phyloP scores from a whole-genome alignment of 2,329 filamentous ascomycete species.

The Neoscytalidium dimidiatum region DNA sequence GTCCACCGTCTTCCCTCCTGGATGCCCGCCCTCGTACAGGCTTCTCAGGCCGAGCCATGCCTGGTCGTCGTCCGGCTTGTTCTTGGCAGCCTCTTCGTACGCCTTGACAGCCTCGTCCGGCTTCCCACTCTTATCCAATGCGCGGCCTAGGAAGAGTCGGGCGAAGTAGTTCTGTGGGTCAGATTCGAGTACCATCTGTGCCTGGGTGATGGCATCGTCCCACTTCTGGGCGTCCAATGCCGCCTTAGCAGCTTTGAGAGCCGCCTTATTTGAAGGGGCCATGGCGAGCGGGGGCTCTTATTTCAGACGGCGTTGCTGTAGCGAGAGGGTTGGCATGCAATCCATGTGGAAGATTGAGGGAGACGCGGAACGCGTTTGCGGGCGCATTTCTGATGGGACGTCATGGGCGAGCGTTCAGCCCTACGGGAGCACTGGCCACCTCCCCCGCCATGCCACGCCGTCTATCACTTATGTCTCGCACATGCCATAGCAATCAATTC shows the following conservation, averaged over 20 bases:
- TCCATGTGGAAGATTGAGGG: background rate
- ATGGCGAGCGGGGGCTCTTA: background rate
- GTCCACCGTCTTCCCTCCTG: conserved; percentile 67
- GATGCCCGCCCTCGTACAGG: conserved; percentile 70
- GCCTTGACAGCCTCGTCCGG: conserved; percentile 72
- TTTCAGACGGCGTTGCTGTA: background rate
- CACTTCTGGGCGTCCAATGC: conserved; percentile 78
- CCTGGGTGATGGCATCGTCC: conserved; percentile 71
- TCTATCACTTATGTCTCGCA: no score
- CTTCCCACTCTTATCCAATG: conserved; percentile 73
- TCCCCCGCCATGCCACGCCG: background rate
- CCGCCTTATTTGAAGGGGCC: conserved; percentile 60
- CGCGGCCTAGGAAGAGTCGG: conserved; percentile 88
- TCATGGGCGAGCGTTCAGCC: conserved; percentile 19
- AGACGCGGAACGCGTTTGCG: conserved; percentile 11
- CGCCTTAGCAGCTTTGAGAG: conserved; percentile 78
- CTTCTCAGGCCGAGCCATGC: conserved; percentile 89
- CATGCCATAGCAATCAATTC: background rate
- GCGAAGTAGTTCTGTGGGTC: conserved; percentile 83
- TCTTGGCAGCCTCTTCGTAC: conserved; percentile 70
- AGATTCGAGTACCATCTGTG: conserved; percentile 67
- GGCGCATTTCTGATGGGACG: conserved; percentile 6
- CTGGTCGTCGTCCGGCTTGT: conserved; percentile 76
- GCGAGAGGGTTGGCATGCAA: background rate
- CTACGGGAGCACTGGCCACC: conserved; percentile 8